Base-by-base conservation (phyloP, 768 basidiomycete genomes). In the Mycena indigotica region DNA sequence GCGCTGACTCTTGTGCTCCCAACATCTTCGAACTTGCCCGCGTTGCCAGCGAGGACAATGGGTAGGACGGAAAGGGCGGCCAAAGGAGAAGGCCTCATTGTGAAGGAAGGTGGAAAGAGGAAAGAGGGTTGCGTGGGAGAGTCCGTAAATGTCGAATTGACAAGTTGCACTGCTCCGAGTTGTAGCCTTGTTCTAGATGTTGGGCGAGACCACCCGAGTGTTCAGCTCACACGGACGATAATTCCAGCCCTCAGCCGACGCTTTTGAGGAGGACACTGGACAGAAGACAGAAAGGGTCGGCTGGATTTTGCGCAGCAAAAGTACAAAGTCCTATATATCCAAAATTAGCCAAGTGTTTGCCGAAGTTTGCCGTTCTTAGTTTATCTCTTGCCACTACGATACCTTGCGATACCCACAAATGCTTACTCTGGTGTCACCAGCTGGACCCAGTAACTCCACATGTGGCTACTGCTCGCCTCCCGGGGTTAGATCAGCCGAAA, bases 391-490 rank as follows among this genome's bases (percentile, higher is more conserved):
- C n/a, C n/a, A n/a, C n/a, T n/a, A n/a, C n/a, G n/a, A n/a, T n/a
- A n/a, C n/a, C n/a, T n/a, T n/a, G n/a, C n/a, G n/a, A n/a, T n/a
- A 38, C n/a, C 35, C 35, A 10, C 35, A 10, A 38, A n/a, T 44
- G 5, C 8, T 44, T 5, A 44, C 41, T 15, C 15, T 44, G 8
- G 8, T 44, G 15, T 44, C 41, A 13, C 13, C 41, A 13, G 41
- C 41, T 8, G 41, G 41, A 13, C 8, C 48, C 6, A 49, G 24
- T 8, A 12, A 49, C 25, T 29, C 28, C 3, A 80, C 80, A 0
- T 91, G 89, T 66, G 88, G 87, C 2, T 91, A 91, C 66, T 91
- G 88, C 64, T 77, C 77, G 8, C 77, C 81, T 3, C 76, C 82
- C 4, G 88, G 86, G 4, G 50, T 73, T 58, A 73, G 84, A 44